A percentile compares a stretch with the other conserved stretches of the same genome.
Evolutionary conservation across 2,329 filamentous ascomycete genomes (phyloP).

Genomic region (Didymella keratinophila): DNA sequence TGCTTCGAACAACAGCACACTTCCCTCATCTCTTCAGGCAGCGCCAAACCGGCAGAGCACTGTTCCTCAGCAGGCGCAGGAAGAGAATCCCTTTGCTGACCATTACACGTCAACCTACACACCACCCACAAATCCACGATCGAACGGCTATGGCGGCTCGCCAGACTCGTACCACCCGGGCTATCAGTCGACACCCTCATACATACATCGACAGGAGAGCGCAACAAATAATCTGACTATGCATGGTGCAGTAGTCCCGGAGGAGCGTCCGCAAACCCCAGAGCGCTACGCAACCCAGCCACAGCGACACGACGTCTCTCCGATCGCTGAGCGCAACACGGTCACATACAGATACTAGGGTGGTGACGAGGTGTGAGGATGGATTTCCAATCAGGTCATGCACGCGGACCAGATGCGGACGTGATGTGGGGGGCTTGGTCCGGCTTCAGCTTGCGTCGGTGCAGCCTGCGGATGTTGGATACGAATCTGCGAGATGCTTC

Average conservation of each 20-base stretch:
- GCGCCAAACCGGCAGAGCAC: constrained; percentile 28
- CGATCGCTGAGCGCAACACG: constrained; percentile 47
- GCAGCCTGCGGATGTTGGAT: not conserved
- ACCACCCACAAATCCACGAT: constrained; percentile 29
- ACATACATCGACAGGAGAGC: constrained; percentile 55
- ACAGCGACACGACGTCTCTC: constrained; percentile 42
- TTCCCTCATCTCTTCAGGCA: constrained; percentile 42
- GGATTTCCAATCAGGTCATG: constrained; percentile 13
- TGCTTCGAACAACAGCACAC: constrained; percentile 27
- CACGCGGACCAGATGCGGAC: constrained; percentile 15
- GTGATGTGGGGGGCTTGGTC: constrained; percentile 13
- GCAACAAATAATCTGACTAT: constrained; percentile 56
- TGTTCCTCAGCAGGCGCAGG: constrained; percentile 19
- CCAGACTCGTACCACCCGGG: constrained; percentile 44
- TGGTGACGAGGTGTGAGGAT: constrained; percentile 9
- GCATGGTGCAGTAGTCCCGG: constrained; percentile 52
- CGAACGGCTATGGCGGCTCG: constrained; percentile 31
- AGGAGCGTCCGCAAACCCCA: constrained; percentile 41
- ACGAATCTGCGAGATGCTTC: not conserved
- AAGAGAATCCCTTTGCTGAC: constrained; percentile 54
- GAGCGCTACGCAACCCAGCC: constrained; percentile 29
- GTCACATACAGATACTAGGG: constrained; percentile 50
- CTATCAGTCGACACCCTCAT: constrained; percentile 53
- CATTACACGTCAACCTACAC: constrained; percentile 48
- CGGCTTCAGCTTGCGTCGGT: not conserved